These are phyloP conservation scores for Warburgia ugandensis DNA, from an alignment of 164 flowering plant species.

Conservation along the genomic window DNA sequence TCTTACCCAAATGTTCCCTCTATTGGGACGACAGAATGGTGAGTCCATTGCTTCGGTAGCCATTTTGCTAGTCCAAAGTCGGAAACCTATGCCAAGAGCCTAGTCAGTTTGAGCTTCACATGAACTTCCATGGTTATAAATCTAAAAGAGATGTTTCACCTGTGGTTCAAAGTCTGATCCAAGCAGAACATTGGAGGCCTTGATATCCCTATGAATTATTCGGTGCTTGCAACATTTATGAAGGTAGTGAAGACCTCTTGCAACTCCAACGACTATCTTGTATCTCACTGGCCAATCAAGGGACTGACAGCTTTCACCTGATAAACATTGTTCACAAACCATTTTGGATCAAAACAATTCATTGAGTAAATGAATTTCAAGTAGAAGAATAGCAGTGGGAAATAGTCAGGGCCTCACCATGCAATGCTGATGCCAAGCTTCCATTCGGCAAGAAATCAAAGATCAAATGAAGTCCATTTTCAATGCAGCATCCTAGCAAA, in stretches of 20 bases:
- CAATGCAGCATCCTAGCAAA: slow-evolving; percentile 71
- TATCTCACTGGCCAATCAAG: slow-evolving; percentile 68
- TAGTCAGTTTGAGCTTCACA: neutral
- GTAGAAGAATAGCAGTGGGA: too few relatives aligned
- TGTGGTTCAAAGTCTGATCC: slow-evolving; percentile 79
- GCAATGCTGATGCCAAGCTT: slow-evolving; percentile 64
- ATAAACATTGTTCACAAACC: neutral
- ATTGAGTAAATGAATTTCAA: too few relatives aligned
- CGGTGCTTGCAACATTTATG: slow-evolving; percentile 73
- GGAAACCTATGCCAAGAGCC: slow-evolving; percentile 41
- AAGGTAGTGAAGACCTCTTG: slow-evolving; percentile 77
- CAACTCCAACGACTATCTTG: slow-evolving; percentile 67
- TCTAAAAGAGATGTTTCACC: slow-evolving; percentile 31
- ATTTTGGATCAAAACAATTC: neutral
- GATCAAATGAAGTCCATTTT: slow-evolving; percentile 69
- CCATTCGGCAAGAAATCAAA: slow-evolving; percentile 73
- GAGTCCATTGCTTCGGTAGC: slow-evolving; percentile 86
- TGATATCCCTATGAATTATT: slow-evolving; percentile 86
- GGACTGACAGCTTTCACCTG: slow-evolving; percentile 31
- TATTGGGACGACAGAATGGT: slow-evolving; percentile 63
- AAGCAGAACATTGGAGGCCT: slow-evolving; percentile 90
- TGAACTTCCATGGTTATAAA: neutral
- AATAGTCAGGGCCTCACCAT: slow-evolving; percentile 31
- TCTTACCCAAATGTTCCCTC: slow-evolving; percentile 83
- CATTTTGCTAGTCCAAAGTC: slow-evolving; percentile 96